phyloP scores from a whole-genome alignment of 2,329 filamentous ascomycete species.

The Whalleya microplaca region DNA sequence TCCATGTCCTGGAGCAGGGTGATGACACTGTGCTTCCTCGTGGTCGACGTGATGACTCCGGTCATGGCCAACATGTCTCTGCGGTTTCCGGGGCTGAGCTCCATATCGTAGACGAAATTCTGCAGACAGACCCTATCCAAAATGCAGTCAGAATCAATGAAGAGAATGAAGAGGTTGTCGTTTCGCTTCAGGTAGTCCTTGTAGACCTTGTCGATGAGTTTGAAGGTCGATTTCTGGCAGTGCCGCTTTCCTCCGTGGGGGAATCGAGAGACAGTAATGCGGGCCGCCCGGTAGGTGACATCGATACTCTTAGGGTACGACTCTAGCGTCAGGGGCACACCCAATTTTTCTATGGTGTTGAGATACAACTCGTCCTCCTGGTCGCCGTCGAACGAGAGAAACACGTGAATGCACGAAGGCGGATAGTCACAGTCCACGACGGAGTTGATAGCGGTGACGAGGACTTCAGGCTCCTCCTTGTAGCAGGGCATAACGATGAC shows the following conservation, averaged over 20 bases:
- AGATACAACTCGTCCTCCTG: conserved; percentile 87
- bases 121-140: conserved; percentile 89
- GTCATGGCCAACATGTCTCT: conserved; percentile 97
- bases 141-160: conserved; percentile 97
- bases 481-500: conserved; percentile 98
- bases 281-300: conserved; percentile 77
- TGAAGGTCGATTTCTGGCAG: conserved; percentile 92
- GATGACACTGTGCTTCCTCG: conserved; percentile 83
- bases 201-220: conserved; percentile 92
- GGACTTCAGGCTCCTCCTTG: conserved; percentile 82
- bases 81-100: conserved; percentile 89
- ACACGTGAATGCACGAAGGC: conserved; percentile 88
- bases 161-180: conserved; percentile 92
- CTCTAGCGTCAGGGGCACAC: conserved; percentile 75
- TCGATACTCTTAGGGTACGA: conserved; percentile 90
- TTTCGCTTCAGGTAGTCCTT: conserved; percentile 82
- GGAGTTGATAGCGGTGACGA: conserved; percentile 86
- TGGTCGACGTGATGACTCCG: conserved; percentile 93
- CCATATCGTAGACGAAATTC: conserved; percentile 99
- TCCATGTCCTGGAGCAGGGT: conserved; percentile 97
- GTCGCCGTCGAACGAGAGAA: conserved; percentile 92
- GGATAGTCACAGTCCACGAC: conserved; percentile 95
- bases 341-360: conserved; percentile 81
- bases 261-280: conserved; percentile 90
- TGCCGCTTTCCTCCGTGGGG: conserved; percentile 91